Evolutionary conservation across 2,329 filamentous ascomycete species (phyloP), one percentile per base, ranked within the genome.

Genomic region (Stylonectria norvegica): DNA sequence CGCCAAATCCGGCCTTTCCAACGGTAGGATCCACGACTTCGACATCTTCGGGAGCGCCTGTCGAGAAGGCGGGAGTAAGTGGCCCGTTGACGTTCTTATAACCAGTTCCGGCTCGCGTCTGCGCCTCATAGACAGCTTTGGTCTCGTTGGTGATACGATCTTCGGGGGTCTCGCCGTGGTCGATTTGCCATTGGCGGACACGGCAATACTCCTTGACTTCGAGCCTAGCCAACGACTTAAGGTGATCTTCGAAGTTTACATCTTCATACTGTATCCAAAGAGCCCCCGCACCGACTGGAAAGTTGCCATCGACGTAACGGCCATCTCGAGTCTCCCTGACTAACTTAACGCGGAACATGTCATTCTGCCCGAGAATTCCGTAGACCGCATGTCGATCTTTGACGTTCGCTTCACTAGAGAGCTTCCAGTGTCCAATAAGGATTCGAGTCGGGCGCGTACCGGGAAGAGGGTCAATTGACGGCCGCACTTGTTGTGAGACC

Each of bases 161-260:
- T 1, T 70, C 69, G 0, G 67, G 57, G 0, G 54, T 58, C 57
- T 83, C 79, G 17, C 71, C 74, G 5, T 64, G 61, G 33, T 81
- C 77, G 1, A 81, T 60, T 48, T 83, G 78, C 32, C 63, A 69
- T 53, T 82, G 78, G 4, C 79, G 75, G 27, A 83, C 70, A 14
- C 79, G 76, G 36, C 75, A 76, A 48, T 82, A 83, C 52, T 83
- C 79, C 57, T 83, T 83, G 34, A 83, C 67, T 48, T 83, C 78
- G 2, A 69, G 65, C 8, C 79, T 64, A 4, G 61, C 70, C 1
- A 83, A 61, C 1, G 61, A 50, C n/a, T 65, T 58, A 0, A 84
- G 64, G 34, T 82, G 78, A 2, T 69, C 65, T 17, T 83, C 72
- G 17, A 82, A 75, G 22, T 72, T 70, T 9, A 81, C 75, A 35